Conservation (phyloP, 305 asterid genomes). For the Fraxinus floribunda region DNA sequence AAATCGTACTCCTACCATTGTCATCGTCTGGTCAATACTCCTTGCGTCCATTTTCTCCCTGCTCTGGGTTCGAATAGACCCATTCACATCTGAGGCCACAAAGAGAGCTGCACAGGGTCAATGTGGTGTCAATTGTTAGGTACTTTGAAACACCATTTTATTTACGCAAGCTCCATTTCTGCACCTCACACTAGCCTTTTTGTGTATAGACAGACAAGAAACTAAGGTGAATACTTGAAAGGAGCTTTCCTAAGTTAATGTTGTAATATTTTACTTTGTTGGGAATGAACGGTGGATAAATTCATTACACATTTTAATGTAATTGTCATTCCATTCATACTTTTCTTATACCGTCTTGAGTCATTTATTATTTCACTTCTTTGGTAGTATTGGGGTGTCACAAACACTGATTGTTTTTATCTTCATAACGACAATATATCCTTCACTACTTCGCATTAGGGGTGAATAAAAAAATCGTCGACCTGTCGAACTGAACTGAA, state of each 20-base stretch:
- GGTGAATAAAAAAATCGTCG: too few species aligned
- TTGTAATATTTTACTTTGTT: neutral
- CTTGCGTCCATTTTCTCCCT: conserved; percentile 65
- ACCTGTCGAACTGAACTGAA: neutral
- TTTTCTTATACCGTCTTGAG: too few species aligned
- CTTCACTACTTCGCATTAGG: too few species aligned
- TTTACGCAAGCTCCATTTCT: neutral
- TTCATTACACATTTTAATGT: neutral
- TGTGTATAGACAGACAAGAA: neutral
- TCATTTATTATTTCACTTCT: too few species aligned
- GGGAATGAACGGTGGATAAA: neutral
- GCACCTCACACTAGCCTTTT: neutral
- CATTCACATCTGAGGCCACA: conserved; percentile 46
- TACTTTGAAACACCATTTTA: neutral
- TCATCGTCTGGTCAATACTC: conserved; percentile 63
- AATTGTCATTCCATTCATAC: neutral
- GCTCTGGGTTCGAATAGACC: conserved; percentile 65
- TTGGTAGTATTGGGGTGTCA: too few species aligned
- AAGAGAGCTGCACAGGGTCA: conserved; percentile 45
- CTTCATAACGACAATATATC: too few species aligned
- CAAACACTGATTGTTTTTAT: too few species aligned
- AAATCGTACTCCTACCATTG: conserved; percentile 67
- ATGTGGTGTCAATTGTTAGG: conserved; percentile 58
- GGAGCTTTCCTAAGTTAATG: neutral
- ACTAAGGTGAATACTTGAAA: neutral